phyloP scores from a whole-genome alignment of 106 monocot genomes.

The Xerophyta viscosa region DNA sequence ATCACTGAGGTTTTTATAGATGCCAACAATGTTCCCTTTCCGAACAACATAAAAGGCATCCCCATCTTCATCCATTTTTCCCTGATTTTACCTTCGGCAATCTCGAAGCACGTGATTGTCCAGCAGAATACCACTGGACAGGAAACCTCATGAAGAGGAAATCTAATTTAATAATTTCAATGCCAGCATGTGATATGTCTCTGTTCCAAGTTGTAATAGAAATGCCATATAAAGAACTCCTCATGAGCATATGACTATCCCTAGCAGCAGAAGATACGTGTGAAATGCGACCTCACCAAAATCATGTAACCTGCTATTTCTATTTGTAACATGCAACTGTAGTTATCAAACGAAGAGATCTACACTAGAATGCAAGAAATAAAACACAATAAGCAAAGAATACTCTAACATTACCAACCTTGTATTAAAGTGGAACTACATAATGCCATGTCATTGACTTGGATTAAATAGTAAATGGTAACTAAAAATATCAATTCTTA shows the following conservation, averaged over 20 bases:
- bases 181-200: constrained; percentile 11
- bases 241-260: constrained; percentile 7
- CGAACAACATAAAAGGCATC: constrained; percentile 86
- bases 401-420: too few species aligned
- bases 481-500: too few species aligned
- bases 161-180: constrained; percentile 11
- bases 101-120: constrained; percentile 2
- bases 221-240: constrained; percentile 38
- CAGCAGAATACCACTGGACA: constrained; percentile 24
- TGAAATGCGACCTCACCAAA: not conserved
- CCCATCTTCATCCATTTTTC: constrained; percentile 26
- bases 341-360: too few species aligned
- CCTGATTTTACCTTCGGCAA: constrained; percentile 6
- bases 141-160: constrained; percentile 12
- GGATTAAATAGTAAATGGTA: too few species aligned
- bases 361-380: too few species aligned
- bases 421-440: too few species aligned
- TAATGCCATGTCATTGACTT: too few species aligned
- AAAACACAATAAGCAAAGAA: too few species aligned
- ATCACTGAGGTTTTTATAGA: constrained; percentile 75
- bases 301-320: not conserved
- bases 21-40: constrained; percentile 69
- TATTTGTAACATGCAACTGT: not conserved
- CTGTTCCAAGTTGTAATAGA: constrained; percentile 27
- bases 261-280: constrained; percentile 1